Evolutionary conservation across 192 early-diverging fungal species (phyloP), one percentile per base, ranked within the genome.

Genomic region (Powellomyces hirtus): DNA sequence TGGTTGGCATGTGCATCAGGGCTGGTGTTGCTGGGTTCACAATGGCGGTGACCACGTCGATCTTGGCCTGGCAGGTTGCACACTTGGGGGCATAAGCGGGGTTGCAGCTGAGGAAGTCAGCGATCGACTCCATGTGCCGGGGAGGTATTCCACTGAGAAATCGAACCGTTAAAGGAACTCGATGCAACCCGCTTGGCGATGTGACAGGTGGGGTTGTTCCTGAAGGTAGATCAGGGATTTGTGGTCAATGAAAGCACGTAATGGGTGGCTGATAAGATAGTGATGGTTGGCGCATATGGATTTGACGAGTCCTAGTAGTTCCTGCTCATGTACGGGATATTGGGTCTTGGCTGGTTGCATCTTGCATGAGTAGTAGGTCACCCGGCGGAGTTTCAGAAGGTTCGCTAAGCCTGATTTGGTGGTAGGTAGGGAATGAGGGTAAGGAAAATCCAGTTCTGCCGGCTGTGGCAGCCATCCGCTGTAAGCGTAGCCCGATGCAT

Each of bases 211-310:
- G 1, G 14, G 52, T 1, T 64, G 71, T 0, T 65, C 70, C 1
- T 58, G 63, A 16, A 82, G 78, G 18, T 77, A 78, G 16, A 71
- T 59, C n/a, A 81, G 59, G 45, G 79, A 79, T 20, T 69, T 65
- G 38, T 84, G 82, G 50, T 66, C 50, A 22, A 51, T 66, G 20
- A 66, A 35, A n/a, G 49, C 18, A 2, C 37, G 59, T 18, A 49
- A 49, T 3, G 46, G 46, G 22, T n/a, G 31, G 33, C 18, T 27
- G 1, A 14, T 24, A 26, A 51, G 36, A 22, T 66, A 66, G 6
- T 26, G 64, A 26, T 18, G 6, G 51, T 27, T 35, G 35, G 13
- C 33, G 5, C 30, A 16, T 16, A 66, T 34, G 33, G 20, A 33
- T 34, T 62, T 53, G 59, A 70, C 68, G 13, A 70, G 46, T n/a